phyloP scores from a whole-genome alignment of 371 early-diverging fungal genomes.

The Circinella umbellata region DNA sequence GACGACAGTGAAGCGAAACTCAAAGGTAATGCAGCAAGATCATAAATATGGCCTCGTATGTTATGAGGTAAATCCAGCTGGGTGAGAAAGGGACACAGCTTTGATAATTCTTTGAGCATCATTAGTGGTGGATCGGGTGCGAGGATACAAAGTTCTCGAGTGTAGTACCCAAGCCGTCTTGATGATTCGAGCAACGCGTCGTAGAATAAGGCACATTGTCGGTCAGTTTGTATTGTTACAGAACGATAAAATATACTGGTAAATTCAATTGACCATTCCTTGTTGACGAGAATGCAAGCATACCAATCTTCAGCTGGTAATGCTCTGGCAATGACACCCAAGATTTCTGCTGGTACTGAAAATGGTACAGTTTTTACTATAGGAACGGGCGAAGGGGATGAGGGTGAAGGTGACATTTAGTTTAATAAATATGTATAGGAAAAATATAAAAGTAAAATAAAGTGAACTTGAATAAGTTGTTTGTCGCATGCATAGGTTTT shows the following conservation, averaged over 20 bases:
- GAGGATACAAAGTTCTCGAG: not conserved
- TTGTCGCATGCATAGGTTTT: no score
- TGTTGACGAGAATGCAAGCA: constrained; percentile 4
- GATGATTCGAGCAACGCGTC: constrained; percentile 2
- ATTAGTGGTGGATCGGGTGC: not conserved
- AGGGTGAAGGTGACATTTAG: not conserved
- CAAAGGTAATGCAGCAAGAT: not conserved
- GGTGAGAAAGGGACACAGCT: not conserved
- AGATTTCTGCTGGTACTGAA: constrained; percentile 8
- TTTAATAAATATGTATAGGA: not conserved
- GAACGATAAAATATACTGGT: not conserved
- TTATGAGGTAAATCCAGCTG: not conserved
- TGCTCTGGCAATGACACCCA: constrained; percentile 3
- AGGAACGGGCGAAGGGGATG: no score
- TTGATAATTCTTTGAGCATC: not conserved
- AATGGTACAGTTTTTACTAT: no score
- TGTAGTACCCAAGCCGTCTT: not conserved
- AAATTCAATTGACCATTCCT: constrained; percentile 11
- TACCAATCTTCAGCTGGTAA: not conserved
- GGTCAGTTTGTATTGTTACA: not conserved
- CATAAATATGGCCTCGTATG: not conserved
- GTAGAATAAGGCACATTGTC: constrained; percentile 10
- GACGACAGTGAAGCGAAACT: not conserved
- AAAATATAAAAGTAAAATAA: no score
- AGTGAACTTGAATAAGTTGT: no score